Conservation (phyloP, 1,139 yeast genomes). For the Geotrichum phurueaensis region DNA sequence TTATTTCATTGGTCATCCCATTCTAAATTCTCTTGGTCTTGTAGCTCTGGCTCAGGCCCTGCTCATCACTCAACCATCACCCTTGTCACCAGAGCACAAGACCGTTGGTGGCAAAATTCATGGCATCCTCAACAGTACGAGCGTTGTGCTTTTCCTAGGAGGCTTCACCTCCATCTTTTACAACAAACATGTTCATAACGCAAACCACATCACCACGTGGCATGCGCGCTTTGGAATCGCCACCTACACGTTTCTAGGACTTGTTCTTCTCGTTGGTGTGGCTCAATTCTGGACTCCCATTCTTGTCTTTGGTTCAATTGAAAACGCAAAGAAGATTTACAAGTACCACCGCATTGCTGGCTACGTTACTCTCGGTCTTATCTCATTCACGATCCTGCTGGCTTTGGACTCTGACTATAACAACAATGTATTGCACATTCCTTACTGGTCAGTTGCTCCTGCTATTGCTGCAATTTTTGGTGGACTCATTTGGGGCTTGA, state of each 20-base stretch:
- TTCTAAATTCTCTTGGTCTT: slow-evolving; percentile 25
- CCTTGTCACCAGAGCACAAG: slow-evolving; percentile 25
- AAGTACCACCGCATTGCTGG: slow-evolving; percentile 32
- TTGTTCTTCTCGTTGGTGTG: slow-evolving; percentile 26
- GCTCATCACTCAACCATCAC: slow-evolving; percentile 26
- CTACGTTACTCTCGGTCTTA: slow-evolving; percentile 23
- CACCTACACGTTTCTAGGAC: slow-evolving; percentile 22
- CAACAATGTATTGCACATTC: slow-evolving; percentile 24
- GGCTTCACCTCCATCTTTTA: slow-evolving; percentile 26
- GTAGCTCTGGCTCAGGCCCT: slow-evolving; percentile 24
- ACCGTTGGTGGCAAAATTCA: slow-evolving; percentile 28
- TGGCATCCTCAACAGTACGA: slow-evolving; percentile 26
- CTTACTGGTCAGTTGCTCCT: slow-evolving; percentile 20
- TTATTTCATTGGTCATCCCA: slow-evolving; percentile 26
- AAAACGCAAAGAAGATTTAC: slow-evolving; percentile 28
- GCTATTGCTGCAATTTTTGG: slow-evolving; percentile 15
- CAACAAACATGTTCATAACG: slow-evolving; percentile 27
- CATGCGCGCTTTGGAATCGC: slow-evolving; percentile 30
- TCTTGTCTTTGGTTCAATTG: slow-evolving; percentile 27
- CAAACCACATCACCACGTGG: slow-evolving; percentile 29
- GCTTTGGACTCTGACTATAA: slow-evolving; percentile 31
- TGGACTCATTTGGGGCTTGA: slow-evolving; percentile 2
- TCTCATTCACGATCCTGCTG: slow-evolving; percentile 24
- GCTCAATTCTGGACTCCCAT: slow-evolving; percentile 29
- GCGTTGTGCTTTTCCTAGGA: slow-evolving; percentile 20